Conservation (phyloP, 768 basidiomycete genomes). For the Rhizopogon sp. region DNA sequence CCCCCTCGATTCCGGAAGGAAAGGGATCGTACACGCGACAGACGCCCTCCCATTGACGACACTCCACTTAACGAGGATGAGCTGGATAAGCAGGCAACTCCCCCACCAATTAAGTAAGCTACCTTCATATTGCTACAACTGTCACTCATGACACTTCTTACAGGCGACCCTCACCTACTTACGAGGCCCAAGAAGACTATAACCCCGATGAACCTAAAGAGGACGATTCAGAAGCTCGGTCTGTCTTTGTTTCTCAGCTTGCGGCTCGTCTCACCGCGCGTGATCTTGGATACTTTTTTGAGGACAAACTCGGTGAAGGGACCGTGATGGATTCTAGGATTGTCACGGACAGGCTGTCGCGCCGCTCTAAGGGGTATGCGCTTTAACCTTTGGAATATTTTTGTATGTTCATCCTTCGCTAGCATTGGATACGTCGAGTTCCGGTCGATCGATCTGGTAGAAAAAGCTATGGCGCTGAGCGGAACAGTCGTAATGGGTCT, state of each 20-base stretch:
- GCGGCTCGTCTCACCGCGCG: constrained; percentile 94
- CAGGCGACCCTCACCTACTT: constrained; percentile 69
- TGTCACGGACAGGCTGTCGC: constrained; percentile 91
- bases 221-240: constrained; percentile 97
- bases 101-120: constrained; percentile 45
- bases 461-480: constrained; percentile 82
- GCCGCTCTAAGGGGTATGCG: constrained; percentile 94
- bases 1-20: constrained; percentile 39
- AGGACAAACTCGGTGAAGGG: constrained; percentile 91
- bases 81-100: constrained; percentile 20
- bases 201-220: constrained; percentile 88
- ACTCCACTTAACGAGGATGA: constrained; percentile 29
- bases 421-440: constrained; percentile 99
- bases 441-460: constrained; percentile 83
- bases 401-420: constrained; percentile 3
- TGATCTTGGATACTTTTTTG: constrained; percentile 98
- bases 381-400: neutral
- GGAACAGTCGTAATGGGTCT: constrained; percentile 98
- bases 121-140: constrained; percentile 5
- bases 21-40: constrained; percentile 37
- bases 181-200: constrained; percentile 66
- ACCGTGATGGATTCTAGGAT: constrained; percentile 94
- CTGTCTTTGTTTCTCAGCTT: constrained; percentile 97
- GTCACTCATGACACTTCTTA: constrained; percentile 5
- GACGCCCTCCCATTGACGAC: constrained; percentile 37